Conservation (phyloP, 495 filamentous ascomycete genomes). For the Aspergillus funiculosus region DNA sequence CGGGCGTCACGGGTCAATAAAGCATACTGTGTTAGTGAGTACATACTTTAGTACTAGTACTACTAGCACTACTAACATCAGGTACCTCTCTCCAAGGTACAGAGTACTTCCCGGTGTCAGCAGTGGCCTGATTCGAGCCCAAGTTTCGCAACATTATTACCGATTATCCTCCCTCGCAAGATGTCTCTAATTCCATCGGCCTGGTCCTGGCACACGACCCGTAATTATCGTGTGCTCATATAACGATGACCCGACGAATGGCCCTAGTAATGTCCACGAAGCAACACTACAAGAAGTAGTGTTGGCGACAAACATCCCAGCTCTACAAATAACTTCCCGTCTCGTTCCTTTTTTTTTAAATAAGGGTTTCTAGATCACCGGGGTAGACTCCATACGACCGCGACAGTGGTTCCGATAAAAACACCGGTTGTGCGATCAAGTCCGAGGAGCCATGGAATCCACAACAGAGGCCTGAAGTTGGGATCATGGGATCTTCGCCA, state of each 20-base stretch:
- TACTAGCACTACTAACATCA: no score
- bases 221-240: background rate
- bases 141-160: slow-evolving; percentile 1
- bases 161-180: background rate
- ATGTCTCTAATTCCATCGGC: background rate
- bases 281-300: background rate
- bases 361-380: background rate
- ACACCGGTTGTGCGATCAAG: slow-evolving; percentile 8
- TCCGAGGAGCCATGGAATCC: background rate
- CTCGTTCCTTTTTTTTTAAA: background rate
- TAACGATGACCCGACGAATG: background rate
- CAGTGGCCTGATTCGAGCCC: slow-evolving; percentile 1
- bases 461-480: slow-evolving; percentile 17
- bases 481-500: slow-evolving; percentile 17
- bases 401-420: background rate
- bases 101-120: no score
- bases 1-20: background rate
- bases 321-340: background rate
- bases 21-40: no score
- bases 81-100: no score
- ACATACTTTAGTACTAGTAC: no score
- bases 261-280: background rate
- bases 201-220: background rate
- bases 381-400: background rate
- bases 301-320: background rate